Percentiles rank a stretch among this genome's conserved stretches.
Conservation (phyloP, 768 basidiomycete genomes). For the Hypsizygus marmoreus region DNA sequence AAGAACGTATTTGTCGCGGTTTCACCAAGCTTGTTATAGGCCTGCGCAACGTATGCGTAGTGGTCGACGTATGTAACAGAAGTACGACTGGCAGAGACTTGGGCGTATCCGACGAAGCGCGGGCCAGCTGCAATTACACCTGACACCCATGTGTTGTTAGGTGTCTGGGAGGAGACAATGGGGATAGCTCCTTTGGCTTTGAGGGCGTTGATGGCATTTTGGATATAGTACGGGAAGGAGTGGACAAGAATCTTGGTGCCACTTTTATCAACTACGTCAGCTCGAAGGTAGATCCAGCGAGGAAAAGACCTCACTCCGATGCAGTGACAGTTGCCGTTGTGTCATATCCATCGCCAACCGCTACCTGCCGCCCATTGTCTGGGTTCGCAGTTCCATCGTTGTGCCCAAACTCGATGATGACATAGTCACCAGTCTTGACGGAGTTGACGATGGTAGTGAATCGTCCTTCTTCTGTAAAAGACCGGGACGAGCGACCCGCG, state of each 20-base stretch:
- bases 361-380: slow-evolving; percentile 45
- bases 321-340: slow-evolving; percentile 37
- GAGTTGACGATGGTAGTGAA: slow-evolving; percentile 44
- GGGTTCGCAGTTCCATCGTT: slow-evolving; percentile 40
- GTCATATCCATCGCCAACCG: slow-evolving; percentile 39
- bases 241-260: slow-evolving; percentile 41
- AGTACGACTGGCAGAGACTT: slow-evolving; percentile 37
- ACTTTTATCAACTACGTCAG: slow-evolving; percentile 18
- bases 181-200: slow-evolving; percentile 48
- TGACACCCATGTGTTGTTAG: slow-evolving; percentile 44
- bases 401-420: slow-evolving; percentile 50
- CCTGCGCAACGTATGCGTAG: slow-evolving; percentile 45
- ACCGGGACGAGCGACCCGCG: slow-evolving; percentile 46
- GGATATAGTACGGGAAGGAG: slow-evolving; percentile 48
- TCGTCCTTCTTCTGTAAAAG: slow-evolving; percentile 49
- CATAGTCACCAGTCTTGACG: slow-evolving; percentile 41
- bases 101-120: slow-evolving; percentile 48
- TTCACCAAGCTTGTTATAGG: slow-evolving; percentile 41
- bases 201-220: slow-evolving; percentile 42
- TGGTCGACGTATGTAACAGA: slow-evolving; percentile 47
- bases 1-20: slow-evolving; percentile 39
- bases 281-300: not conserved
- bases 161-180: slow-evolving; percentile 51
- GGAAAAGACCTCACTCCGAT: slow-evolving; percentile 32
- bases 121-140: slow-evolving; percentile 35